These are phyloP conservation scores for Penicillium sp. DNA, from an alignment of 2,329 filamentous ascomycete species.

Conservation along the genomic window DNA sequence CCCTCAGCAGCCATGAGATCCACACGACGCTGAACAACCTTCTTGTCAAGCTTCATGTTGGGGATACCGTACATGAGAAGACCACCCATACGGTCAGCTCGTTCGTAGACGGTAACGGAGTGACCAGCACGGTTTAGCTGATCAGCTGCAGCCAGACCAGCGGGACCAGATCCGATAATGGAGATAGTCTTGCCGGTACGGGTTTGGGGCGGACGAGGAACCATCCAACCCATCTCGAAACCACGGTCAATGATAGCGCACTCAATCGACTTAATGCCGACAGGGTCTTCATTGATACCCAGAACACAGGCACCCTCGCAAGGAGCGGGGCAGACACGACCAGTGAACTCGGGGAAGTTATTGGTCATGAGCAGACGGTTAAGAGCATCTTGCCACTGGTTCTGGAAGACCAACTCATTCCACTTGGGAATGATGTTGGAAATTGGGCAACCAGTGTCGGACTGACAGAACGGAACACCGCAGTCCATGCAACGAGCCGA, in stretches of 20 bases:
- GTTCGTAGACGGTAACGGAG: constrained; percentile 86
- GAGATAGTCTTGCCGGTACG: constrained; percentile 88
- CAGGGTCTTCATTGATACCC: constrained; percentile 94
- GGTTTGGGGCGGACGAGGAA: constrained; percentile 73
- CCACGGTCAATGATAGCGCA: constrained; percentile 97
- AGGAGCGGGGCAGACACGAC: constrained; percentile 92
- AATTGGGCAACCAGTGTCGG: constrained; percentile 92
- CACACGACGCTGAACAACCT: constrained; percentile 89
- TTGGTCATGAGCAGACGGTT: constrained; percentile 94
- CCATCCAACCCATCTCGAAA: constrained; percentile 98
- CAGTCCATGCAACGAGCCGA: constrained; percentile 98
- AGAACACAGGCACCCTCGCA: constrained; percentile 95
- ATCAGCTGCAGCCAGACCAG: constrained; percentile 86
- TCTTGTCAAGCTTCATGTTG: constrained; percentile 99
- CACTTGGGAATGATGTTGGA: constrained; percentile 97
- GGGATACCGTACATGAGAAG: constrained; percentile 98
- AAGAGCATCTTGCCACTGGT: constrained; percentile 87
- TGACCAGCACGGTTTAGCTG: constrained; percentile 94
- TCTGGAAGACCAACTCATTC: constrained; percentile 77
- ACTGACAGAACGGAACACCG: constrained; percentile 97
- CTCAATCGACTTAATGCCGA: constrained; percentile 97
- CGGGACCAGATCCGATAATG: constrained; percentile 87
- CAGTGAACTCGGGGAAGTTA: constrained; percentile 98
- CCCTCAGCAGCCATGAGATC: constrained; percentile 94
- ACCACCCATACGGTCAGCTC: constrained; percentile 84